Base-by-base conservation (phyloP, 768 basidiomycete genomes). In the Holtermannia corniformis region DNA sequence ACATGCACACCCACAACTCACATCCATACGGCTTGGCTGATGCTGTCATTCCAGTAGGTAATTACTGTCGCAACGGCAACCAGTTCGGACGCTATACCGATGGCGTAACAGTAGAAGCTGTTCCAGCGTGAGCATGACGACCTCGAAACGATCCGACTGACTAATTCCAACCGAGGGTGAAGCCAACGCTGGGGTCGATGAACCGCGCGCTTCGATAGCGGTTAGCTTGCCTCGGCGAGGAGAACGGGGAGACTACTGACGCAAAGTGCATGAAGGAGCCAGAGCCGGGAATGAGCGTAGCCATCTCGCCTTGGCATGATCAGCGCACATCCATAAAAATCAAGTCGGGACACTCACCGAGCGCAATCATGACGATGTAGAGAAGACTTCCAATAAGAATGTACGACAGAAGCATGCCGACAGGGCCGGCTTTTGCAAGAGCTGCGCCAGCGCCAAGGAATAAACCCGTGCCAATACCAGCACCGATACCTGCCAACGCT, bases 1-100 rank as follows among this genome's bases (percentile, higher is more conserved):
- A n/a, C n/a, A n/a, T n/a, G n/a, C n/a, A n/a, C n/a, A n/a, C 10
- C 32, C 7, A 37, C 32, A 37, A 16, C 32, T 37, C 16, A 37
- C 32, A 73, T 65, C 68, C 71, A 54, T 14, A 62, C 49, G 20
- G 60, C 57, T 11, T 51, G 40, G 42, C 58, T 60, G 55, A 62
- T 57, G 20, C 16, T 37, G 37, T 52, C 49, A 19, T 57, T 56
- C 85, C 86, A 87, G 74, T 82, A 87, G 4, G 79, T 76, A 51
- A 87, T 74, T 10, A 89, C 70, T 47, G 87, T 77, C 13, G 80
- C 77, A 7, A 83, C 81, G 1, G 85, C 86, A 1, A 81, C 81
- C 50, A 89, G 77, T 73, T 87, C 85, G n/a, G 82, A 81, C 7
- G 84, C 84, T 0, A 80, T 76, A 1, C 82, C 77, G 49, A 84